These are phyloP conservation scores for Lactifluus pinguis DNA, from an alignment of 768 basidiomycete species.

Conservation along the genomic window DNA sequence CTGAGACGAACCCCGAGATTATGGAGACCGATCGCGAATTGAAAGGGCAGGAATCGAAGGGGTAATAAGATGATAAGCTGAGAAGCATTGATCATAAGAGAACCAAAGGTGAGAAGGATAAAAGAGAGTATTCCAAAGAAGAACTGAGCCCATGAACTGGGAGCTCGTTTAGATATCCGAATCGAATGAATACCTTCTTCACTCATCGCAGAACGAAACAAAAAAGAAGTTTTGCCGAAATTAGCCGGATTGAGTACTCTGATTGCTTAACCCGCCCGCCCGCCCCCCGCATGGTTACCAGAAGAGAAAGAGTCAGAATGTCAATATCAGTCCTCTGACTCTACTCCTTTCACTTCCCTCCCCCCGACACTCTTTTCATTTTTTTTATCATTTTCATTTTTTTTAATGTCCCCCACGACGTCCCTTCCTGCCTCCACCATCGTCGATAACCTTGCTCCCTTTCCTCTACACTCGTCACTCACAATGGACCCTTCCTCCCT, in stretches of 20 bases:
- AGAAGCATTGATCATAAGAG: conserved; percentile 58
- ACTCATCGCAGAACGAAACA: too few relatives aligned
- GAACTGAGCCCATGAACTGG: conserved; percentile 43
- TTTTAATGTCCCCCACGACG: background rate
- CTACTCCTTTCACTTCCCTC: too few relatives aligned
- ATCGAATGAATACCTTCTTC: conserved; percentile 27
- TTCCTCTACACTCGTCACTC: background rate
- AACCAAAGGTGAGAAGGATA: conserved; percentile 52
- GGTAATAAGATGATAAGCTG: conserved; percentile 70
- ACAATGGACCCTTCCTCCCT: background rate
- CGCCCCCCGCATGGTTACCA: too few relatives aligned
- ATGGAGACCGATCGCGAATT: conserved; percentile 47
- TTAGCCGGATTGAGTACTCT: too few relatives aligned
- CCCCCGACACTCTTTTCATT: too few relatives aligned
- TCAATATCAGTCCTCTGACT: too few relatives aligned
- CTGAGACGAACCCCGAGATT: conserved; percentile 67
- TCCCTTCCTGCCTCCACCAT: background rate
- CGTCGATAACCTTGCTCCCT: background rate
- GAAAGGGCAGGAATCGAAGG: conserved; percentile 53
- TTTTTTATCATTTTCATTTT: too few relatives aligned
- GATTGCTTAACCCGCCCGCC: too few relatives aligned
- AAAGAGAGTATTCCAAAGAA: conserved; percentile 44
- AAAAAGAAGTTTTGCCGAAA: too few relatives aligned
- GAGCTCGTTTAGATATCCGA: conserved; percentile 46
- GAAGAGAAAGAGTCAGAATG: too few relatives aligned